A percentile compares a stretch with the other conserved stretches of the same genome.
Conservation (phyloP, 768 basidiomycete genomes). For the Mycena epipterygia region DNA sequence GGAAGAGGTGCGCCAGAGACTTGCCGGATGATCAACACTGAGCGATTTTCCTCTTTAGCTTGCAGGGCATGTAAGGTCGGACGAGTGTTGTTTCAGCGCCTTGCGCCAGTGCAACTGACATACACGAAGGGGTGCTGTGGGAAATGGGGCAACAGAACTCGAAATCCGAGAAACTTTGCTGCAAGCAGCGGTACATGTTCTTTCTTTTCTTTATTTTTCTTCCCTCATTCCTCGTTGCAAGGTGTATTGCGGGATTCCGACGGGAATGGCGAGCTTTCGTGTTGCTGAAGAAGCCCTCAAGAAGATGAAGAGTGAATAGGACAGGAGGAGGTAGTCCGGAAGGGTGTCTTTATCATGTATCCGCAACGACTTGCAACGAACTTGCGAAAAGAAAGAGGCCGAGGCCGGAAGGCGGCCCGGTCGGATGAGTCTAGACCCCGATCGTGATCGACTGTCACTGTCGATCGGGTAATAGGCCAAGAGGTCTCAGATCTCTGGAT, state of each 20-base stretch:
- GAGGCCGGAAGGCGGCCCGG: too few relatives aligned
- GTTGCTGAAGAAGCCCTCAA: constrained; percentile 55
- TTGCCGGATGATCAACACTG: neutral
- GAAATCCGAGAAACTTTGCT: constrained; percentile 61
- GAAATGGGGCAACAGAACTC: constrained; percentile 57
- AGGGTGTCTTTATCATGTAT: too few relatives aligned
- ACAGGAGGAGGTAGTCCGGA: too few relatives aligned
- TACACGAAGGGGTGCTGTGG: constrained; percentile 54
- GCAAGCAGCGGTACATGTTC: constrained; percentile 55
- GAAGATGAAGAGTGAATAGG: constrained; percentile 46
- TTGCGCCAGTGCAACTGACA: neutral
- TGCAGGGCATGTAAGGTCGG: constrained; percentile 52
- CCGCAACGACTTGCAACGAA: too few relatives aligned
- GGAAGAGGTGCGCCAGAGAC: constrained; percentile 50
- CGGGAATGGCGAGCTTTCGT: constrained; percentile 58
- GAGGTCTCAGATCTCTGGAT: too few relatives aligned
- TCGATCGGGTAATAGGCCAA: too few relatives aligned
- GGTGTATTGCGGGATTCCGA: constrained; percentile 60
- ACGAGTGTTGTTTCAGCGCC: neutral
- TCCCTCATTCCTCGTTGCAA: too few relatives aligned
- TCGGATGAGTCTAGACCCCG: too few relatives aligned
- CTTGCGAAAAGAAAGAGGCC: too few relatives aligned
- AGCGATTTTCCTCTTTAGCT: constrained; percentile 41
- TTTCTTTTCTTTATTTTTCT: too few relatives aligned
- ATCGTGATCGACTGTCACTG: too few relatives aligned